Evolutionary conservation across 2,329 filamentous ascomycete genomes (phyloP).

Genomic region (Fusarium neocosmosporiellum): DNA sequence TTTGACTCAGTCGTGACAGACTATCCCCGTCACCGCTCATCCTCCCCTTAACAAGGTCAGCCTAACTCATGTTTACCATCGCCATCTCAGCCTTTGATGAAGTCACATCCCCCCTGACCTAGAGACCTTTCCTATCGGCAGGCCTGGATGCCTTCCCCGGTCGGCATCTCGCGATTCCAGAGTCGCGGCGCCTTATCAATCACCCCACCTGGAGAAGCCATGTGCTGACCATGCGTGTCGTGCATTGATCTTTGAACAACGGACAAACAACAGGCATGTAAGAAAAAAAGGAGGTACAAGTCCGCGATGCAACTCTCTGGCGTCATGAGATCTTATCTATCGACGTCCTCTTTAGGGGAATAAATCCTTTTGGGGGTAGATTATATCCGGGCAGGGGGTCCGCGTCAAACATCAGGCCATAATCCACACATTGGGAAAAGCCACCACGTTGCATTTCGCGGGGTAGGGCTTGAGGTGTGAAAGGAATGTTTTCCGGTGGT

Average conservation of each 20-base stretch:
- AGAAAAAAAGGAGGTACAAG: not conserved
- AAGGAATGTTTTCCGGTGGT: slow-evolving; percentile 1
- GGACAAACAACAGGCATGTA: too few relatives aligned
- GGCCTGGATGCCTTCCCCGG: not conserved
- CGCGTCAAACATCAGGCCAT: slow-evolving; percentile 42
- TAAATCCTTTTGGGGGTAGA: not conserved
- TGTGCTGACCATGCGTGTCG: not conserved
- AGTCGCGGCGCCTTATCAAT: slow-evolving; percentile 22
- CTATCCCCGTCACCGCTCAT: not conserved
- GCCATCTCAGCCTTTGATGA: not conserved
- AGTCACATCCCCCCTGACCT: not conserved
- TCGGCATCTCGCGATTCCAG: slow-evolving; percentile 16
- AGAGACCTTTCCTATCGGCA: not conserved
- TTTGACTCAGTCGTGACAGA: not conserved
- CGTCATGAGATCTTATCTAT: not conserved
- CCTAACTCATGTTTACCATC: not conserved
- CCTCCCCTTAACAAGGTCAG: not conserved
- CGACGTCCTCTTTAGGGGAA: not conserved
- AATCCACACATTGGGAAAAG: slow-evolving; percentile 23
- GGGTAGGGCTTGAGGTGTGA: slow-evolving; percentile 25
- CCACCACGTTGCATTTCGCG: slow-evolving; percentile 44
- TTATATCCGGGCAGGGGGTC: not conserved
- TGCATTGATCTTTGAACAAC: not conserved
- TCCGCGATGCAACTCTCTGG: not conserved
- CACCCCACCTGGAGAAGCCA: slow-evolving; percentile 24